A percentile compares a stretch with the other conserved stretches of the same genome.
Conservation (phyloP, 495 filamentous ascomycete genomes). For the Penicillium coprophilum region DNA sequence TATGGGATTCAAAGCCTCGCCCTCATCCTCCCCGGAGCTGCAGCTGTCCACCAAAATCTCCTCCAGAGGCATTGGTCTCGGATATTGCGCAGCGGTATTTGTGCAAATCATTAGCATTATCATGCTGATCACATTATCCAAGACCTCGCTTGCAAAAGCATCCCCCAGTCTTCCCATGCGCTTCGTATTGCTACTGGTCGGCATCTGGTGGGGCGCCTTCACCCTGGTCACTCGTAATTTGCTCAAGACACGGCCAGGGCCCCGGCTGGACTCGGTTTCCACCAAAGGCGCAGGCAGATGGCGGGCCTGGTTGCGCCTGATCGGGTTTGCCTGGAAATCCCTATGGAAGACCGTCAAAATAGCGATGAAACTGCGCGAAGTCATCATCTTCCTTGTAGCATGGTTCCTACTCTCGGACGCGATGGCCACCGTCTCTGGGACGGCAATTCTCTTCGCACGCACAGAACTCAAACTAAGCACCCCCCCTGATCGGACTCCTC, state of each 20-base stretch:
- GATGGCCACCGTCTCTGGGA: conserved; percentile 85
- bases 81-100: conserved; percentile 73
- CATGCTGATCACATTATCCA: conserved; percentile 62
- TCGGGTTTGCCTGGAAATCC: conserved; percentile 77
- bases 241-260: conserved; percentile 80
- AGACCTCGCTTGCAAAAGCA: conserved; percentile 50
- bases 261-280: conserved; percentile 52
- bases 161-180: conserved; percentile 55
- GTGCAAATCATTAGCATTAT: conserved; percentile 74
- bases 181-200: conserved; percentile 74
- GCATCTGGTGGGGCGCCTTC: conserved; percentile 86
- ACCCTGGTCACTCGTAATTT: conserved; percentile 79
- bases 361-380: conserved; percentile 72
- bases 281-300: conserved; percentile 21
- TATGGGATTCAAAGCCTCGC: conserved; percentile 5
- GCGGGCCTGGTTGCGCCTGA: conserved; percentile 50
- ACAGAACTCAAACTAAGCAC: conserved; percentile 80
- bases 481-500: conserved; percentile 72
- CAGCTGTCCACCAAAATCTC: conserved; percentile 77
- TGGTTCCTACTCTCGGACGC: conserved; percentile 91
- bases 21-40: conserved; percentile 60
- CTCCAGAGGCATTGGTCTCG: conserved; percentile 75
- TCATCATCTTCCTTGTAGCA: conserved; percentile 76
- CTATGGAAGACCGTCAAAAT: conserved; percentile 73
- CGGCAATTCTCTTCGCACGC: conserved; percentile 89